Evolutionary conservation across 2,329 filamentous ascomycete genomes (phyloP).

Genomic region (Pyrenochaeta sp.): DNA sequence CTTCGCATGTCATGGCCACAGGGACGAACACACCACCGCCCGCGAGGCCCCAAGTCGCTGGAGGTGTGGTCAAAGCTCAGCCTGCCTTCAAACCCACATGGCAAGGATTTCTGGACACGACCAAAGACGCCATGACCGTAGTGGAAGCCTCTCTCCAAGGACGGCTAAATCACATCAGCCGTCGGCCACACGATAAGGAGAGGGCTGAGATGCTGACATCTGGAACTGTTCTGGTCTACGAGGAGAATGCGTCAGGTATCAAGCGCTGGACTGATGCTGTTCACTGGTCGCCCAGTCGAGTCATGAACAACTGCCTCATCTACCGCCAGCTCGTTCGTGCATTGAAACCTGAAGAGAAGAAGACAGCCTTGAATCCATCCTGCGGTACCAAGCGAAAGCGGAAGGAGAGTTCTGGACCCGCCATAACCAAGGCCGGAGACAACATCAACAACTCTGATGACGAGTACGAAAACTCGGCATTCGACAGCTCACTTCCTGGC

Average conservation of each 20-base stretch:
- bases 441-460: constrained; percentile 40
- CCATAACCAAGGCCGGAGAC: constrained; percentile 39
- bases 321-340: constrained; percentile 73
- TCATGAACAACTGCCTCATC: constrained; percentile 83
- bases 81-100: constrained; percentile 67
- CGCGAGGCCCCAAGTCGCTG: constrained; percentile 34
- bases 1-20: constrained; percentile 32
- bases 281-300: constrained; percentile 88
- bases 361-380: constrained; percentile 44
- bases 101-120: constrained; percentile 71
- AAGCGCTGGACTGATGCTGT: constrained; percentile 94
- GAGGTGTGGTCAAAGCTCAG: constrained; percentile 45
- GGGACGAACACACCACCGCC: constrained; percentile 40
- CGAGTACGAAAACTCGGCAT: constrained; percentile 40
- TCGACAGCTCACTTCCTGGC: constrained; percentile 25
- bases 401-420: constrained; percentile 36
- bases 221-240: constrained; percentile 89
- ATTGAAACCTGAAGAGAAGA: constrained; percentile 47
- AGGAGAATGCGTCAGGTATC: constrained; percentile 88
- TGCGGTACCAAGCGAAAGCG: constrained; percentile 48
- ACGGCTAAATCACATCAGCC: constrained; percentile 75
- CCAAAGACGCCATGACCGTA: constrained; percentile 77
- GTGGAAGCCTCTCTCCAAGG: constrained; percentile 81
- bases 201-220: constrained; percentile 78
- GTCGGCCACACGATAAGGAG: constrained; percentile 86